Evolutionary conservation across 768 basidiomycete species (phyloP).

Genomic region (Ramaria sp.): DNA sequence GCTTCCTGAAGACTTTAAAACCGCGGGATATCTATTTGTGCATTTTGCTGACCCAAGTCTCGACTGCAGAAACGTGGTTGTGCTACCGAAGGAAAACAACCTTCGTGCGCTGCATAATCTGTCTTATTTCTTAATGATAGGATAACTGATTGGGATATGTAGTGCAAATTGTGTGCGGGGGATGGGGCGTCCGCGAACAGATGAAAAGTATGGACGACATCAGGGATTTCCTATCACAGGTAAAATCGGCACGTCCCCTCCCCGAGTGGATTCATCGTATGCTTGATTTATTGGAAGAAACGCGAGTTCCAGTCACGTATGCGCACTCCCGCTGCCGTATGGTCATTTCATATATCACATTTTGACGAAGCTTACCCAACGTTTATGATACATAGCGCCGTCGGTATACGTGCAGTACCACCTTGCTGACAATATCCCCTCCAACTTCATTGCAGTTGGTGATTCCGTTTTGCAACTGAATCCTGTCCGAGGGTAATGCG

Average conservation of each 20-base stretch:
- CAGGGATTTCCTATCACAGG: conserved; percentile 13
- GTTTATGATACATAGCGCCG: conserved; percentile 12
- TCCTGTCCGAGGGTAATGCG: conserved; percentile 15
- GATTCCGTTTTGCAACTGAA: conserved; percentile 23
- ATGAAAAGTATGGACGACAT: conserved; percentile 7
- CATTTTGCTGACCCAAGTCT: conserved; percentile 10
- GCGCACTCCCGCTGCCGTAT: conserved; percentile 13
- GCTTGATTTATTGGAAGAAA: conserved; percentile 20
- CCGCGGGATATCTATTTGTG: conserved; percentile 11
- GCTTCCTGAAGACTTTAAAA: conserved; percentile 14
- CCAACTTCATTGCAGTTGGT: conserved; percentile 25
- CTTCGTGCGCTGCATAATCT: conserved; percentile 6
- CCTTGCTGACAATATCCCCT: conserved; percentile 17
- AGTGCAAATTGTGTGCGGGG: conserved; percentile 8
- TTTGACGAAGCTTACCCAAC: not conserved
- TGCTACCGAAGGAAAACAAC: conserved; percentile 13
- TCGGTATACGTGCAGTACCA: conserved; percentile 20
- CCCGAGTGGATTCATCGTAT: conserved; percentile 20
- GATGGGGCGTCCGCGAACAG: conserved; percentile 1
- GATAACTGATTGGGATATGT: not conserved
- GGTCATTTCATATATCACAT: conserved; percentile 5
- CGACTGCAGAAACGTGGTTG: conserved; percentile 12
- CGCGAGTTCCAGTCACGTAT: conserved; percentile 12
- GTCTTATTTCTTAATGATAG: not conserved
- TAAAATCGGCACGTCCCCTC: conserved; percentile 13